phyloP scores from a whole-genome alignment of 495 filamentous ascomycete genomes.

The Hyaloscypha bicolor region DNA sequence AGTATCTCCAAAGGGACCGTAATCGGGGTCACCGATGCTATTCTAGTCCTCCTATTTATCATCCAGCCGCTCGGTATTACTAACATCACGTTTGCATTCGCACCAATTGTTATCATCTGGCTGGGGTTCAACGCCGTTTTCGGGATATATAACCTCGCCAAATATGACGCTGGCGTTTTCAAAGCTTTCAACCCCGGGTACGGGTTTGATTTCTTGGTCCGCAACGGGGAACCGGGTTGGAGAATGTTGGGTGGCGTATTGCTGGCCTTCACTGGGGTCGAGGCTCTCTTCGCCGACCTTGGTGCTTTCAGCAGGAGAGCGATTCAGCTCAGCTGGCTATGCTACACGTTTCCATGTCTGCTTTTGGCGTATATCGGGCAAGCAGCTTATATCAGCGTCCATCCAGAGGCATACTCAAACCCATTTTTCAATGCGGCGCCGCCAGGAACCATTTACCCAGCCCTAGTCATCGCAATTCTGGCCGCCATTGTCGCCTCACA shows the following conservation, averaged over 20 bases:
- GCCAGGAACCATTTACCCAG: constrained; percentile 64
- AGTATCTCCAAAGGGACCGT: constrained; percentile 54
- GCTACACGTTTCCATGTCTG: constrained; percentile 64
- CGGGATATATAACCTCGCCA: constrained; percentile 68
- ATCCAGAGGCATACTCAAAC: constrained; percentile 63
- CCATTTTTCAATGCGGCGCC: constrained; percentile 71
- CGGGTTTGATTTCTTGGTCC: constrained; percentile 59
- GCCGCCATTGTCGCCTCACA: constrained; percentile 74
- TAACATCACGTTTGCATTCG: constrained; percentile 62
- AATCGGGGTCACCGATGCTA: constrained; percentile 67
- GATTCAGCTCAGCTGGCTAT: constrained; percentile 67
- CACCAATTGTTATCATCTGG: constrained; percentile 74
- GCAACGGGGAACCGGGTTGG: constrained; percentile 64
- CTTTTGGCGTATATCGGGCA: constrained; percentile 72
- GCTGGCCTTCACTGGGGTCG: constrained; percentile 72
- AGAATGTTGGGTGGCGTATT: constrained; percentile 66
- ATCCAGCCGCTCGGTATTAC: constrained; percentile 71
- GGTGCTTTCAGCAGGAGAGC: constrained; percentile 65
- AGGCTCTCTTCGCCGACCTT: constrained; percentile 73
- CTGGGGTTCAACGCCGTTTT: constrained; percentile 65
- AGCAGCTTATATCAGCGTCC: constrained; percentile 65
- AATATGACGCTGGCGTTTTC: constrained; percentile 62
- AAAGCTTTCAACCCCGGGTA: constrained; percentile 69
- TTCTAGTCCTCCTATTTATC: constrained; percentile 65
- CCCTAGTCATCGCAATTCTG: constrained; percentile 64